Evolutionary conservation across 2,329 filamentous ascomycete genomes (phyloP).

Genomic region (Dactylellina sp.): DNA sequence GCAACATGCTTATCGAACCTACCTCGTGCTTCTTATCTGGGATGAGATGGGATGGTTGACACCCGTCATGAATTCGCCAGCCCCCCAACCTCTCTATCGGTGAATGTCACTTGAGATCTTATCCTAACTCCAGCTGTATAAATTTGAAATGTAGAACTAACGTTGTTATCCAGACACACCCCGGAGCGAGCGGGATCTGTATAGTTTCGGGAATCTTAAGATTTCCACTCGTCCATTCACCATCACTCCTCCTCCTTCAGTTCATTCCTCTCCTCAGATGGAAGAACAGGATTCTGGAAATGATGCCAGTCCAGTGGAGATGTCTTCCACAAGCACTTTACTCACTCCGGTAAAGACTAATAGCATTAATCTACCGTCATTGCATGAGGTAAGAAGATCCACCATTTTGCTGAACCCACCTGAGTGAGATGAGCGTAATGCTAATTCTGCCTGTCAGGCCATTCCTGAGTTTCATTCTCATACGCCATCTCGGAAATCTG

Average conservation of each 20-base stretch:
- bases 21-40: constrained; percentile 5
- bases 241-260: constrained; percentile 53
- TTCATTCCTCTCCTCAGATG: constrained; percentile 56
- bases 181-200: constrained; percentile 54
- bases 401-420: constrained; percentile 17
- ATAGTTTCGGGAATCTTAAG: constrained; percentile 48
- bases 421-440: constrained; percentile 7
- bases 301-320: constrained; percentile 55
- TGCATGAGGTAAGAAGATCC: constrained; percentile 58
- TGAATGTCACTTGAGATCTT: not conserved
- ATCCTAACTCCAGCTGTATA: constrained; percentile 3
- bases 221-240: constrained; percentile 54
- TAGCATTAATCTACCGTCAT: constrained; percentile 56
- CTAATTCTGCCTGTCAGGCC: constrained; percentile 56
- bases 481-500: constrained; percentile 55
- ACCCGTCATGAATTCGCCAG: not conserved
- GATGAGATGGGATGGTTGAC: not conserved
- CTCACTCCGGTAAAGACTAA: constrained; percentile 26
- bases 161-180: constrained; percentile 35
- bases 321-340: constrained; percentile 30
- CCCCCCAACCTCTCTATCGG: not conserved
- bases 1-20: not conserved
- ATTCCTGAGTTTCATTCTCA: constrained; percentile 60
- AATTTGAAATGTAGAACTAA: constrained; percentile 32
- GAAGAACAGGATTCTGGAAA: constrained; percentile 54